Evolutionary conservation across 1,284 basidiomycete species (phyloP).

Genomic region (Pseudozyma sp.): DNA sequence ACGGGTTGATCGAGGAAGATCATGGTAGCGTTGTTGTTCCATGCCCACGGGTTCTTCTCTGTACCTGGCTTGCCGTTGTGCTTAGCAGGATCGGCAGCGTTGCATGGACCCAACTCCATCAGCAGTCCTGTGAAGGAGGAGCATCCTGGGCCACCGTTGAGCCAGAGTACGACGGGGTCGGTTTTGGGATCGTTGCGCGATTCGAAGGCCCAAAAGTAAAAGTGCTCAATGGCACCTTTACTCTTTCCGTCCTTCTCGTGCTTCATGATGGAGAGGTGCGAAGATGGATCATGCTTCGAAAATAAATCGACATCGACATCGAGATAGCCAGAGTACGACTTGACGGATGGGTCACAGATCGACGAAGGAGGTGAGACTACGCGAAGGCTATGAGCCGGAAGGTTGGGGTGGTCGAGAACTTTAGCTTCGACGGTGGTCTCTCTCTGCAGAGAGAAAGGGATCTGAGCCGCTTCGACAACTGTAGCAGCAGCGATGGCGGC

Average conservation of each 20-base stretch:
- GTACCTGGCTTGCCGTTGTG: constrained; percentile 48
- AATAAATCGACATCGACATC: constrained; percentile 66
- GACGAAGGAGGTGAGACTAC: constrained; percentile 49
- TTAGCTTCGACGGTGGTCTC: constrained; percentile 1
- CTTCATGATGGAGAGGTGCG: constrained; percentile 13
- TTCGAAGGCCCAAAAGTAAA: constrained; percentile 69
- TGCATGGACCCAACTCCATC: constrained; percentile 68
- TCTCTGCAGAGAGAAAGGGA: constrained; percentile 35
- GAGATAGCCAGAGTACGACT: constrained; percentile 66
- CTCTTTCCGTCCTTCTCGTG: constrained; percentile 34
- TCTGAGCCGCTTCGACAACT: constrained; percentile 30
- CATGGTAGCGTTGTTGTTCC: constrained; percentile 65
- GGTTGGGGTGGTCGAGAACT: constrained; percentile 51
- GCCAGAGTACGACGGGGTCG: constrained; percentile 66
- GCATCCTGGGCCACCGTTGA: constrained; percentile 67
- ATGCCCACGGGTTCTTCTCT: constrained; percentile 60
- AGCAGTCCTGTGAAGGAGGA: constrained; percentile 64
- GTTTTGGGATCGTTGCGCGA: constrained; percentile 58
- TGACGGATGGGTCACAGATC: constrained; percentile 57
- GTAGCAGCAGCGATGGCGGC: constrained; percentile 18
- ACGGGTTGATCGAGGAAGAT: constrained; percentile 68
- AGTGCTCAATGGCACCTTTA: constrained; percentile 66
- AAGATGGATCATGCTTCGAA: constrained; percentile 31
- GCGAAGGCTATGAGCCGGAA: constrained; percentile 66
- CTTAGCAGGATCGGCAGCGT: constrained; percentile 44